A percentile compares a stretch with the other conserved stretches of the same genome.
Conservation (phyloP, 2,329 filamentous ascomycete genomes). For the Hymenoscyphus linearis region DNA sequence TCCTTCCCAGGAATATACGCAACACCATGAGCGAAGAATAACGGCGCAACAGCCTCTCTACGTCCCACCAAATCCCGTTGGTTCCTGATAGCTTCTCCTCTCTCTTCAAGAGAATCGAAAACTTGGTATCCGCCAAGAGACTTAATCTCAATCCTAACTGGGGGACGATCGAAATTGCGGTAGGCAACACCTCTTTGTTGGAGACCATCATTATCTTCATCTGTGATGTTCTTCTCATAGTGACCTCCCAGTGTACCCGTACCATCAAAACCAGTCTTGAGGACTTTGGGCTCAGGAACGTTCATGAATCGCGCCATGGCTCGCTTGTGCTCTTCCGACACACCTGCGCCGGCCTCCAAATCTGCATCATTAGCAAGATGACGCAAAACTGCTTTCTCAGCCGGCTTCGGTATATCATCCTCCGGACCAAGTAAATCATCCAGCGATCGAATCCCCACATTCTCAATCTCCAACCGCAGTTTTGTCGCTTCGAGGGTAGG, state of each 20-base stretch:
- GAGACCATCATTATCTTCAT: not conserved
- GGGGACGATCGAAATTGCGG: not conserved
- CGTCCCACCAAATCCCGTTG: slow-evolving; percentile 6
- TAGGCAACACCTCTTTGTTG: not conserved
- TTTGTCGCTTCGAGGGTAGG: not conserved
- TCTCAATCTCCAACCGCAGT: not conserved
- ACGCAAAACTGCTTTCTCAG: not conserved
- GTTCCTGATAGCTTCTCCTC: slow-evolving; percentile 5
- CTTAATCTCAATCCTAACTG: not conserved
- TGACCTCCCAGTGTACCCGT: slow-evolving; percentile 15
- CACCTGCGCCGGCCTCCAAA: not conserved
- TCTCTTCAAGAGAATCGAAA: not conserved
- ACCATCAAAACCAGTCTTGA: slow-evolving; percentile 20
- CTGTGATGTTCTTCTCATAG: slow-evolving; percentile 8
- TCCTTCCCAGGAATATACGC: slow-evolving; percentile 15
- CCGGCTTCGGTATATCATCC: not conserved
- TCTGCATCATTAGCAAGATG: not conserved
- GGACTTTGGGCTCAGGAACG: slow-evolving; percentile 16
- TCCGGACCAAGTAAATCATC: slow-evolving; percentile 10
- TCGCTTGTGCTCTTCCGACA: slow-evolving; percentile 6
- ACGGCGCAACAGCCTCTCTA: slow-evolving; percentile 11
- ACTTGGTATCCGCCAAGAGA: not conserved
- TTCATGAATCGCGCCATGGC: slow-evolving; percentile 14
- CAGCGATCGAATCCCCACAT: slow-evolving; percentile 14
- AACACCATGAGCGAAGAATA: slow-evolving; percentile 25